Evolutionary conservation across 768 basidiomycete genomes (phyloP).

Genomic region (Pleurotus djamor): DNA sequence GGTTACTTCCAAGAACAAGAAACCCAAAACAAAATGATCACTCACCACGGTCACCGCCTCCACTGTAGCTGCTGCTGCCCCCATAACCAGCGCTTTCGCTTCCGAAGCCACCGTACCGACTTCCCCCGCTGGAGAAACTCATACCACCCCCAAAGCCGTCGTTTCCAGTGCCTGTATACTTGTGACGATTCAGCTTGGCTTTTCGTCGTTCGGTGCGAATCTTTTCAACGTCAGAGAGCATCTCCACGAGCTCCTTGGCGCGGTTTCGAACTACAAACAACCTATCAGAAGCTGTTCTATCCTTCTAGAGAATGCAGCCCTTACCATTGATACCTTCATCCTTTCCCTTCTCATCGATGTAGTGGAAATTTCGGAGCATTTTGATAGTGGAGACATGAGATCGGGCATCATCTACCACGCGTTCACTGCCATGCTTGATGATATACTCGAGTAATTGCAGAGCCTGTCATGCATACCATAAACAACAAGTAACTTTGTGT

Average conservation of each 20-base stretch:
- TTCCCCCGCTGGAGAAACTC: slow-evolving; percentile 51
- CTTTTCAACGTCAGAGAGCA: slow-evolving; percentile 87
- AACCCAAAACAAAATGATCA: not conserved
- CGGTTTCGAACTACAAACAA: slow-evolving; percentile 81
- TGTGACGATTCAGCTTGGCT: slow-evolving; percentile 87
- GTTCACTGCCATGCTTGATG: slow-evolving; percentile 95
- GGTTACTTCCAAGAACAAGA: not conserved
- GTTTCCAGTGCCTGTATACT: slow-evolving; percentile 86
- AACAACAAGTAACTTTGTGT: not conserved
- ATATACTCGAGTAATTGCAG: slow-evolving; percentile 94
- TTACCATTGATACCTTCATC: slow-evolving; percentile 98
- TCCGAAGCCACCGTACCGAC: slow-evolving; percentile 50
- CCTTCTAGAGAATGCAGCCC: slow-evolving; percentile 7
- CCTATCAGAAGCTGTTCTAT: not conserved
- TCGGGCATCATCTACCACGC: slow-evolving; percentile 96
- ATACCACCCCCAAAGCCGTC: slow-evolving; percentile 56
- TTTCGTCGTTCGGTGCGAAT: slow-evolving; percentile 89
- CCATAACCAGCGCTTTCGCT: slow-evolving; percentile 28
- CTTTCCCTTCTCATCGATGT: slow-evolving; percentile 98
- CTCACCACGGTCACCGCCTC: slow-evolving; percentile 17
- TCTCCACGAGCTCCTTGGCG: slow-evolving; percentile 87
- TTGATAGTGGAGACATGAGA: slow-evolving; percentile 94
- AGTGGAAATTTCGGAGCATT: slow-evolving; percentile 97
- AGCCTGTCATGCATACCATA: slow-evolving; percentile 44
- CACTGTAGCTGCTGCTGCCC: slow-evolving; percentile 35